A percentile compares a stretch with the other conserved stretches of the same genome.
phyloP scores from a whole-genome alignment of 352 stramenopile species.

The Globisporangium splendens region DNA sequence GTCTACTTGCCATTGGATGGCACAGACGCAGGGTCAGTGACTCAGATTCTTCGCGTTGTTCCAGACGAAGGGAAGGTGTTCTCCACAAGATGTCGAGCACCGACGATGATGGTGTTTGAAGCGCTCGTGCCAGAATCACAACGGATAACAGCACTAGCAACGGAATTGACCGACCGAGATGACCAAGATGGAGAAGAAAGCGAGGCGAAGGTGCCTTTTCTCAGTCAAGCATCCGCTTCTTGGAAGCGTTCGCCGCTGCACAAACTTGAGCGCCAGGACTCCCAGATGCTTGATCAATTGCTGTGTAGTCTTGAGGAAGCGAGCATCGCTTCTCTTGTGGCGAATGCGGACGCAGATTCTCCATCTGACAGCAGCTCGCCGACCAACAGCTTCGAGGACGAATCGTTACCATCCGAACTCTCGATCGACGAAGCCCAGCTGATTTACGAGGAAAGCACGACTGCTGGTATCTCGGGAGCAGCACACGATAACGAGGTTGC shows the following conservation, averaged over 20 bases:
- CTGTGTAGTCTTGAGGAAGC: slow-evolving; percentile 21
- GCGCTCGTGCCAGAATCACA: slow-evolving; percentile 8
- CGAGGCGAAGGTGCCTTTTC: not conserved
- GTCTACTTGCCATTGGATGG: slow-evolving; percentile 19
- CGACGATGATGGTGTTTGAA: slow-evolving; percentile 42
- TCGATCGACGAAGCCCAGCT: slow-evolving; percentile 25
- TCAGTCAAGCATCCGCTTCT: not conserved
- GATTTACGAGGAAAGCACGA: slow-evolving; percentile 26
- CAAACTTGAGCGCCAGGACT: slow-evolving; percentile 20
- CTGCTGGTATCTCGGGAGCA: slow-evolving; percentile 9
- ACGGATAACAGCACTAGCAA: not conserved
- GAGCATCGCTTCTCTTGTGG: not conserved
- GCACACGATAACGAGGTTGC: not conserved
- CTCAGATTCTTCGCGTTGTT: slow-evolving; percentile 25
- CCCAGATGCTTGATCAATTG: slow-evolving; percentile 26
- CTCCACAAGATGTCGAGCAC: slow-evolving; percentile 26
- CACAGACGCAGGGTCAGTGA: not conserved
- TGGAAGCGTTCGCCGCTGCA: slow-evolving; percentile 13
- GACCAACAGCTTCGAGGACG: slow-evolving; percentile 10
- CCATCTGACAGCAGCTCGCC: not conserved
- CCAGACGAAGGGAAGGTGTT: slow-evolving; percentile 34
- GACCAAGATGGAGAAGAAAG: slow-evolving; percentile 10
- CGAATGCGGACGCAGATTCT: not conserved
- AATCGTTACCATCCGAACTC: slow-evolving; percentile 15
- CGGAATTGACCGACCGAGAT: not conserved